Evolutionary conservation across 2,329 filamentous ascomycete species (phyloP).

Genomic region (Hypoxylon sp.): DNA sequence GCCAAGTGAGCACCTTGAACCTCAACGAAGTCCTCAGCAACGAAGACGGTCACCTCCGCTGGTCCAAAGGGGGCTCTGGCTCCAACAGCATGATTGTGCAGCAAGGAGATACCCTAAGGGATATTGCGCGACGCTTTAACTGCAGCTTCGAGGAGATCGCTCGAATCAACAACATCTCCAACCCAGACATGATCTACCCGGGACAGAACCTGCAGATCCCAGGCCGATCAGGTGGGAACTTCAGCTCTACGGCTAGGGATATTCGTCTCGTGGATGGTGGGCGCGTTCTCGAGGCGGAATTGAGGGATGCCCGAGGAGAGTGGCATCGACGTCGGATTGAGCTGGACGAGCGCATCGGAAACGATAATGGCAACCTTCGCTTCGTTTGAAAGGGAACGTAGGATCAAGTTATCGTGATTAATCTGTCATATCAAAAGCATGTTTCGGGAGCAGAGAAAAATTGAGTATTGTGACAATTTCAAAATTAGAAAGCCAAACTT

Average conservation of each 20-base stretch:
- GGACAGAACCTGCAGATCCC: slow-evolving; percentile 59
- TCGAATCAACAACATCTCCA: slow-evolving; percentile 57
- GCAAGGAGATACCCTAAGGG: slow-evolving; percentile 60
- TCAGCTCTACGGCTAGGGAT: slow-evolving; percentile 56
- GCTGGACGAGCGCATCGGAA: slow-evolving; percentile 47
- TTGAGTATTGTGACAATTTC: too few relatives aligned
- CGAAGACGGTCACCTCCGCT: slow-evolving; percentile 58
- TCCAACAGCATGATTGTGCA: slow-evolving; percentile 56
- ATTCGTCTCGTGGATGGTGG: slow-evolving; percentile 58
- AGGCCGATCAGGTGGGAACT: slow-evolving; percentile 51
- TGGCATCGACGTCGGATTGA: slow-evolving; percentile 44
- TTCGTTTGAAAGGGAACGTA: slow-evolving; percentile 54
- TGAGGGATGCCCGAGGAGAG: slow-evolving; percentile 35
- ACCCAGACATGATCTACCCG: slow-evolving; percentile 61
- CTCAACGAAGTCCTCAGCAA: slow-evolving; percentile 57
- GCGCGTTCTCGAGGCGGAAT: slow-evolving; percentile 51
- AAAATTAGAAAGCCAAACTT: background rate
- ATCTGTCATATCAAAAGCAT: background rate
- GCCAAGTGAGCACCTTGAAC: slow-evolving; percentile 55
- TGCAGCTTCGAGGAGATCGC: slow-evolving; percentile 59
- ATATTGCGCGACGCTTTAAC: slow-evolving; percentile 56
- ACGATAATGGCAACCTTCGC: slow-evolving; percentile 58
- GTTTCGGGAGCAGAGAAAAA: background rate
- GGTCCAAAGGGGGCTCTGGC: slow-evolving; percentile 50
- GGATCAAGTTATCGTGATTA: background rate